A percentile compares a stretch with the other conserved stretches of the same genome.
Evolutionary conservation across 495 filamentous ascomycete genomes (phyloP).

Genomic region (Sporormia fimetaria): DNA sequence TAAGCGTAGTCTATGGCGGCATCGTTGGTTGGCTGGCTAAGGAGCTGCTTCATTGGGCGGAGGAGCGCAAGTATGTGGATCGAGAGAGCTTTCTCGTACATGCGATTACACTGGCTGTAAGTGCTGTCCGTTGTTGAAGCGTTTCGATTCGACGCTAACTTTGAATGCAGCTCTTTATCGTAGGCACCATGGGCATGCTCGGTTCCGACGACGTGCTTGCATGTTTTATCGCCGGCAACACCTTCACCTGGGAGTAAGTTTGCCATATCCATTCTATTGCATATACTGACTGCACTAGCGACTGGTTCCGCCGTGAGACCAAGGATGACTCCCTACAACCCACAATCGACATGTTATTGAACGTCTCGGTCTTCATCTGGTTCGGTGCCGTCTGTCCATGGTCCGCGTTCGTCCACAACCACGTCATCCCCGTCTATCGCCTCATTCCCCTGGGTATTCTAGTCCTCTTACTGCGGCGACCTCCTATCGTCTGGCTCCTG

Average conservation of each 20-base stretch:
- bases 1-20: slow-evolving; percentile 69
- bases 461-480: slow-evolving; percentile 65
- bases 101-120: slow-evolving; percentile 68
- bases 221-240: slow-evolving; percentile 88
- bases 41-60: slow-evolving; percentile 72
- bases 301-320: slow-evolving; percentile 87
- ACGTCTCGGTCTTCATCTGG: slow-evolving; percentile 82
- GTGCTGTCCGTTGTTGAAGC: slow-evolving; percentile 19
- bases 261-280: not conserved
- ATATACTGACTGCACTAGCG: slow-evolving; percentile 30
- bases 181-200: slow-evolving; percentile 78
- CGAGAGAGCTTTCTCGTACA: slow-evolving; percentile 85
- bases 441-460: slow-evolving; percentile 70
- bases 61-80: slow-evolving; percentile 73
- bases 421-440: slow-evolving; percentile 63
- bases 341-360: slow-evolving; percentile 80
- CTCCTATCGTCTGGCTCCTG: slow-evolving; percentile 63
- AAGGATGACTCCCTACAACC: slow-evolving; percentile 82
- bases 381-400: slow-evolving; percentile 83
- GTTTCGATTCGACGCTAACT: not conserved
- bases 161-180: slow-evolving; percentile 52
- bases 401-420: slow-evolving; percentile 54
- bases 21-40: slow-evolving; percentile 70
- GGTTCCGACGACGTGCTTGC: slow-evolving; percentile 88
- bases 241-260: slow-evolving; percentile 68